Evolutionary conservation across 2,329 filamentous ascomycete species (phyloP).

Genomic region (Talaromyces sp.): DNA sequence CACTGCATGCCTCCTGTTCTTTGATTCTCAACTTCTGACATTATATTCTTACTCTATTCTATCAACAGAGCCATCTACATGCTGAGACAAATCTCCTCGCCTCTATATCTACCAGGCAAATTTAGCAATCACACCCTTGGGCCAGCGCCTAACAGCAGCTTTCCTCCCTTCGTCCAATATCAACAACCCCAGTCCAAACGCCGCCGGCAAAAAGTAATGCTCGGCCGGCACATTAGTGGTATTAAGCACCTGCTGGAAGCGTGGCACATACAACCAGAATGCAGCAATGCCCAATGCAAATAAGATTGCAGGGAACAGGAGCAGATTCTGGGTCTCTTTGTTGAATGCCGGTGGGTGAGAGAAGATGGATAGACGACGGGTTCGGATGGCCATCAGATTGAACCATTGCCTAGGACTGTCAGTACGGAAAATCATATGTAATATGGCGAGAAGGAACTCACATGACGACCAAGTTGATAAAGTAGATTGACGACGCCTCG

Average conservation of each 20-base stretch:
- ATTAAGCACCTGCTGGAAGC: slow-evolving; percentile 56
- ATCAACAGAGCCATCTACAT: not conserved
- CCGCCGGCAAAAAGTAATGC: slow-evolving; percentile 71
- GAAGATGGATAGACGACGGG: slow-evolving; percentile 61
- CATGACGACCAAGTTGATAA: slow-evolving; percentile 76
- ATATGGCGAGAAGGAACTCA: slow-evolving; percentile 29
- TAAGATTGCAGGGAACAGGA: slow-evolving; percentile 64
- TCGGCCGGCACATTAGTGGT: slow-evolving; percentile 63
- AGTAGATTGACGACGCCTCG: slow-evolving; percentile 68
- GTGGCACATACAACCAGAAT: slow-evolving; percentile 61
- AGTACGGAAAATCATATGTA: not conserved
- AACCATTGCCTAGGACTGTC: slow-evolving; percentile 57
- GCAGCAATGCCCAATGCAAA: slow-evolving; percentile 66
- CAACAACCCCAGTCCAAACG: slow-evolving; percentile 62
- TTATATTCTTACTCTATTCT: not conserved
- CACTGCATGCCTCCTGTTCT: not conserved
- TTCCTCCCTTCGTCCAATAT: slow-evolving; percentile 64
- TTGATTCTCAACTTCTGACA: not conserved
- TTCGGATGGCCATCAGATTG: slow-evolving; percentile 66
- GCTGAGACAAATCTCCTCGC: not conserved
- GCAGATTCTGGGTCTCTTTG: slow-evolving; percentile 59
- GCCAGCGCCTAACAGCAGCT: slow-evolving; percentile 56
- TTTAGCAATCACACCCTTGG: slow-evolving; percentile 52
- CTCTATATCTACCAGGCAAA: slow-evolving; percentile 64
- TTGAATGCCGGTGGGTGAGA: slow-evolving; percentile 67